Base-by-base conservation (phyloP, 345 rosid genomes). In the Murraya koenigii region DNA sequence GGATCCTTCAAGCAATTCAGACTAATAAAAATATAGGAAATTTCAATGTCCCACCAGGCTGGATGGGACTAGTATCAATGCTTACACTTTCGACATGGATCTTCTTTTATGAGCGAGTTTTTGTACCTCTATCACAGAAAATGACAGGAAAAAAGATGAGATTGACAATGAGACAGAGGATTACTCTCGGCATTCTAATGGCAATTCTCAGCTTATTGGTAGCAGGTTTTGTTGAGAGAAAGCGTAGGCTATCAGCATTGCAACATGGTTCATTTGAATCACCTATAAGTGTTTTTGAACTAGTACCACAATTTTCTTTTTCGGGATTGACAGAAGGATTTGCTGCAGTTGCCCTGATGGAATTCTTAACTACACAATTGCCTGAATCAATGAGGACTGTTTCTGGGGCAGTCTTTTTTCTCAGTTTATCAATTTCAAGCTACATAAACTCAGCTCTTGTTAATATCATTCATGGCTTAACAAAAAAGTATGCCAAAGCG, bases 321-420 rank as follows among this genome's bases (percentile, higher is more conserved):
- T 87, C 94, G 25, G 97, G 97, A 14, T 13, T 94, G 61, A 84
- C 75, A 1, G 93, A 94, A 79, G 98, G 95, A 3, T 94, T 94
- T 81, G 86, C 93, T 0, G 88, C 91, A 0, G 92, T 92, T 23
- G 91, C 95, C 8, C 14, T 90, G 1, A 80, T 94, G 95, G 98
- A 92, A 80, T 85, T 89, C 62, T 84, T 87, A 25, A 90, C 95
- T 1, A 87, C 88, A 9, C 90, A 83, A 59, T 72, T 92, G 88
- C 93, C 98, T 0, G 97, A 90, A 26, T 75, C 84, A 80, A 89
- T 89, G 97, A 90, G 98, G 79, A 89, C 95, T 0, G 83, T 92
- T 3, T 92, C 92, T 0, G 95, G 97, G 52, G 97, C 97, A 0
- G 54, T 90, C 32, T 92, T 90, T 77, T 92, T 89, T 49, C 89